Evolutionary conservation across 163 green algal genomes (phyloP).

Genomic region (Trebouxiophyceae sp.): DNA sequence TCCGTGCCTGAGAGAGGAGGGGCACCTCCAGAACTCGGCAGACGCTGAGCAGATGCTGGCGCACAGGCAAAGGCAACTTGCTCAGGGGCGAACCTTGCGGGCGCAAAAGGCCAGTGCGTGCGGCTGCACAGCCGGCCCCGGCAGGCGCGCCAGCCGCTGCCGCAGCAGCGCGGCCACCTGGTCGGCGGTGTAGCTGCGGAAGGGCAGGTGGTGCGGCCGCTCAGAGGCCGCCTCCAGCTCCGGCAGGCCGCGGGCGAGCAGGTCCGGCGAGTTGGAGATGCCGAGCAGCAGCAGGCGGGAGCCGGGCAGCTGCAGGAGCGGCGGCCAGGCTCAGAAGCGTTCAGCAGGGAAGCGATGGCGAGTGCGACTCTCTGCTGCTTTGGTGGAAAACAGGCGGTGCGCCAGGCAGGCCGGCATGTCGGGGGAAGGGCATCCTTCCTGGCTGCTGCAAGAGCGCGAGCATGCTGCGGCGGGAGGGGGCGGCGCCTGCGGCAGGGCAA

Average conservation of each 20-base stretch:
- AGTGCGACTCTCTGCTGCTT: too few relatives aligned
- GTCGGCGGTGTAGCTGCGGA: constrained; percentile 32
- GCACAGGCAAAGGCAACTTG: too few relatives aligned
- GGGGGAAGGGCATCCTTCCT: too few relatives aligned
- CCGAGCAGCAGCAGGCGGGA: constrained; percentile 49
- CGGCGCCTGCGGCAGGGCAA: constrained; percentile 31
- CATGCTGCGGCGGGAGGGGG: not conserved
- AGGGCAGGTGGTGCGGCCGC: constrained; percentile 27
- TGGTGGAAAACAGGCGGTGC: too few relatives aligned
- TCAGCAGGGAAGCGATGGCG: too few relatives aligned
- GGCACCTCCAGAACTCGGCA: too few relatives aligned
- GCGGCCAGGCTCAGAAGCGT: too few relatives aligned
- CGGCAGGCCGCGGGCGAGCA: constrained; percentile 34
- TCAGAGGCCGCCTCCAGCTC: constrained; percentile 17
- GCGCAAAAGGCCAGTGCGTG: constrained; percentile 14
- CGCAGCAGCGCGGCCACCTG: constrained; percentile 29
- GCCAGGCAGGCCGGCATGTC: too few relatives aligned
- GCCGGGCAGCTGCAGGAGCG: constrained; percentile 12
- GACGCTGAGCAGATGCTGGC: too few relatives aligned
- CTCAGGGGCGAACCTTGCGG: constrained; percentile 25
- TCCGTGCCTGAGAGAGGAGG: too few relatives aligned
- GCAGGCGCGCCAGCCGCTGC: constrained; percentile 32
- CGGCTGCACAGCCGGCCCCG: constrained; percentile 30
- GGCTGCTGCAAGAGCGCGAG: too few relatives aligned
- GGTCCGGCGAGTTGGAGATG: constrained; percentile 52